Evolutionary conservation across 495 filamentous ascomycete species (phyloP).

Genomic region (Penicillium coffeae): DNA sequence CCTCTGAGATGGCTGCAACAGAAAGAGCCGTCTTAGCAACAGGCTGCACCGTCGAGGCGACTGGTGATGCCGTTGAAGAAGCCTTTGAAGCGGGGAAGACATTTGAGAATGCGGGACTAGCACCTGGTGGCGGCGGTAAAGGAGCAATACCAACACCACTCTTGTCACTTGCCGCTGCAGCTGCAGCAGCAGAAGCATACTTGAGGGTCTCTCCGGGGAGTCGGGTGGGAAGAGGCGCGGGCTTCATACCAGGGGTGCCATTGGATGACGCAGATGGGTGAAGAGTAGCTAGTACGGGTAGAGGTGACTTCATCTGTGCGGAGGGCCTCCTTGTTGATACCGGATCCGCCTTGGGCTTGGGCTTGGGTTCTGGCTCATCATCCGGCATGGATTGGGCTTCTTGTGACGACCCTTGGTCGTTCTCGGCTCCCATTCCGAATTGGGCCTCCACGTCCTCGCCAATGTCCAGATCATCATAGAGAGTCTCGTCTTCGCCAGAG

Average conservation of each 20-base stretch:
- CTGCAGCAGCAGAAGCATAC: conserved; percentile 94
- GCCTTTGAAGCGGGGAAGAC: conserved; percentile 43
- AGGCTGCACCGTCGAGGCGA: conserved; percentile 51
- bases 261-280: conserved; percentile 49
- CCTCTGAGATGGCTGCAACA: conserved; percentile 33
- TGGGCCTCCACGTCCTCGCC: conserved; percentile 79
- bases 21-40: conserved; percentile 37
- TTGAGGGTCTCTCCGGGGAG: conserved; percentile 87
- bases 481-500: conserved; percentile 77
- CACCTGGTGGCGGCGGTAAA: conserved; percentile 80
- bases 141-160: conserved; percentile 84
- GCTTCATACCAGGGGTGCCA: conserved; percentile 78
- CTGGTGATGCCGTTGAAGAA: conserved; percentile 53
- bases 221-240: conserved; percentile 79
- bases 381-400: conserved; percentile 92
- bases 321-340: conserved; percentile 69
- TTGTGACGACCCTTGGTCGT: conserved; percentile 87
- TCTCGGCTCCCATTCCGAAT: conserved; percentile 77
- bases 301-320: conserved; percentile 85
- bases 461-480: conserved; percentile 93
- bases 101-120: conserved; percentile 43
- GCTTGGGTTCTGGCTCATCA: conserved; percentile 64
- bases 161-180: conserved; percentile 90
- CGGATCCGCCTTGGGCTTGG: conserved; percentile 45
- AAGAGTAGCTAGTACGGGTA: conserved; percentile 85